Evolutionary conservation across 495 filamentous ascomycete genomes (phyloP).

Genomic region (Hypoxylon crocopeplum): DNA sequence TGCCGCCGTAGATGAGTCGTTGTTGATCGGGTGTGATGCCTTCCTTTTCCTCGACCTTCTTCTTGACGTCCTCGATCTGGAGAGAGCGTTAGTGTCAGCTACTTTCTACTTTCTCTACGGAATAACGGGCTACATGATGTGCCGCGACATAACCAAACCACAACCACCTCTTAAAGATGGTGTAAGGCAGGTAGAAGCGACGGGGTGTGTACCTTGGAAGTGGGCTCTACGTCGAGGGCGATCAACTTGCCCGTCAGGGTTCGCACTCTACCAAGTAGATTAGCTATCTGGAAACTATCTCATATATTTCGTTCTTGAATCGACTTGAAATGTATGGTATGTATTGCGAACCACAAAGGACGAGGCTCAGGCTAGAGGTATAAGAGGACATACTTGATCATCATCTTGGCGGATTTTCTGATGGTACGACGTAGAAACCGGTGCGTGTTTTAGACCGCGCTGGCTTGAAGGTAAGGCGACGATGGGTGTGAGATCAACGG

Average conservation of each 20-base stretch:
- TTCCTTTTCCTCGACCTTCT: conserved; percentile 98
- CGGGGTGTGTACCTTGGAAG: conserved; percentile 74
- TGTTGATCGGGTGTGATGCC: conserved; percentile 98
- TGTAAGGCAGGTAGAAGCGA: neutral
- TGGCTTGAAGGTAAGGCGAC: no score
- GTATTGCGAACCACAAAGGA: no score
- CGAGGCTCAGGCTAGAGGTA: no score
- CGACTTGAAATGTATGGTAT: no score
- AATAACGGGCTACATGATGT: no score
- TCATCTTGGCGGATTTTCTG: conserved; percentile 46
- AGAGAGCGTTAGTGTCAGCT: conserved; percentile 4
- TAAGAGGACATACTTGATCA: conserved; percentile 52
- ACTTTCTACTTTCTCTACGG: neutral
- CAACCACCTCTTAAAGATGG: no score
- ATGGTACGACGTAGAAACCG: no score
- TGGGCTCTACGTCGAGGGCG: conserved; percentile 91
- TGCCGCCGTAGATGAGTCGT: conserved; percentile 92
- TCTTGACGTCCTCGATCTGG: conserved; percentile 93
- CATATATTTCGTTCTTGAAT: no score
- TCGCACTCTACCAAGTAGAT: conserved; percentile 71
- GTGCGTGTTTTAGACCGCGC: no score
- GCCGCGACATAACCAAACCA: no score
- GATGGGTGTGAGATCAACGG: no score
- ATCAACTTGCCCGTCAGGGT: conserved; percentile 99
- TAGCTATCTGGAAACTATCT: no score